Conservation (phyloP, 164 flowering plant species). For the Euptelea pleiosperma region DNA sequence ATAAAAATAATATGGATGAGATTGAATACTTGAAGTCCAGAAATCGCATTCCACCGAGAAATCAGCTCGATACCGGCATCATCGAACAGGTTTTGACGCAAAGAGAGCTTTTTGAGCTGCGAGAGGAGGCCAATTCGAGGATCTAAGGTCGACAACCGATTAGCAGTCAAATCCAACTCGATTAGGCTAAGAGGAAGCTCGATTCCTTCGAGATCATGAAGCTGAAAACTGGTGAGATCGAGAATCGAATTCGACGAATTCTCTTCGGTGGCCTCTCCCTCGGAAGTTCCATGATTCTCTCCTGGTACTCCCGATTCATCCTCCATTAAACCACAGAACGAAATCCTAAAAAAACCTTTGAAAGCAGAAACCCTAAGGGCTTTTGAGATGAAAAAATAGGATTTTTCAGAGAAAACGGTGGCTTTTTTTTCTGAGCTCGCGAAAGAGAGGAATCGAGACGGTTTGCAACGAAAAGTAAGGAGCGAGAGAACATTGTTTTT, state of each 20-base stretch:
- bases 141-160: slow-evolving; percentile 68
- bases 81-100: slow-evolving; percentile 79
- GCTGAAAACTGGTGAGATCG: slow-evolving; percentile 87
- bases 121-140: slow-evolving; percentile 65
- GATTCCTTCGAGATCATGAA: slow-evolving; percentile 72
- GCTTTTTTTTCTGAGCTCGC: no score
- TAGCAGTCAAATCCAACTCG: slow-evolving; percentile 84
- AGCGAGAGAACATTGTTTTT: no score
- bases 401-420: no score
- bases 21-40: slow-evolving; percentile 61
- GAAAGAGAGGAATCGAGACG: no score
- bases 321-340: neutral
- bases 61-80: slow-evolving; percentile 63
- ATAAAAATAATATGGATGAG: neutral
- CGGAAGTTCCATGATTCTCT: slow-evolving; percentile 8
- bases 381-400: no score
- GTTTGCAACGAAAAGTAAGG: no score
- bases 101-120: slow-evolving; percentile 76
- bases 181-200: slow-evolving; percentile 59
- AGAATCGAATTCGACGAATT: slow-evolving; percentile 39
- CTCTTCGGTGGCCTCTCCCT: slow-evolving; percentile 20
- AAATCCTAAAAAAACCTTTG: neutral
- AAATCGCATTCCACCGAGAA: slow-evolving; percentile 54
- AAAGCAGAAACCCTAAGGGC: neutral
- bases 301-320: neutral